These are phyloP conservation scores for Leccinum uliginosum DNA, from an alignment of 768 basidiomycete species.

Conservation along the genomic window DNA sequence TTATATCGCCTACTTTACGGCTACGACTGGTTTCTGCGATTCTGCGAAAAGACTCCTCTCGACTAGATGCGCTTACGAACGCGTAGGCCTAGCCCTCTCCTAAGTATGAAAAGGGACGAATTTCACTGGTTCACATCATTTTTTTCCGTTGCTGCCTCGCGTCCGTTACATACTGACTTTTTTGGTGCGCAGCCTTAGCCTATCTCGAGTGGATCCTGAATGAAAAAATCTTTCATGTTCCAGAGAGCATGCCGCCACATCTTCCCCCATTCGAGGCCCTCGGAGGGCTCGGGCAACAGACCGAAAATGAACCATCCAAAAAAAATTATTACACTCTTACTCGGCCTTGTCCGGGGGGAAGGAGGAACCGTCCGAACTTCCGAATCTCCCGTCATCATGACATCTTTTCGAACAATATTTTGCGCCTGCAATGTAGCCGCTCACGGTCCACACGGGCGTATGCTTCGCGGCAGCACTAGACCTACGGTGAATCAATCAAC, in stretches of 20 bases:
- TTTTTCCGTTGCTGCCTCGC: background rate
- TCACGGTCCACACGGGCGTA: background rate
- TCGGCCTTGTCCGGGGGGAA: background rate
- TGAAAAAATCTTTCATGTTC: background rate
- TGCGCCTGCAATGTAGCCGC: background rate
- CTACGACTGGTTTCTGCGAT: background rate
- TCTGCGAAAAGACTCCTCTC: background rate
- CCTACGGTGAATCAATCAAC: background rate
- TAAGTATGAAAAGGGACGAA: background rate
- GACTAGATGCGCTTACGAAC: background rate
- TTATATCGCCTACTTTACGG: background rate
- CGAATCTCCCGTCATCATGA: background rate
- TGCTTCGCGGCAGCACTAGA: background rate
- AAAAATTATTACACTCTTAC: background rate
- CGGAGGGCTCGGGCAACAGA: background rate
- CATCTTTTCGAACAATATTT: background rate
- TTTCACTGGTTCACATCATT: background rate
- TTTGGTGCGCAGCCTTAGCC: background rate
- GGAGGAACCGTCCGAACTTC: background rate
- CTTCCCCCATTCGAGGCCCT: background rate
- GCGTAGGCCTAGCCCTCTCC: background rate
- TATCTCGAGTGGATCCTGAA: background rate
- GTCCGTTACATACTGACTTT: conserved; percentile 8
- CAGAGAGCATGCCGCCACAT: background rate
- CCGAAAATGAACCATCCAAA: background rate